Percentiles rank a stretch among this genome's conserved stretches.
Evolutionary conservation across 225 moss, liverwort and hornwort species (phyloP).

Genomic region (Polytrichum commune): DNA sequence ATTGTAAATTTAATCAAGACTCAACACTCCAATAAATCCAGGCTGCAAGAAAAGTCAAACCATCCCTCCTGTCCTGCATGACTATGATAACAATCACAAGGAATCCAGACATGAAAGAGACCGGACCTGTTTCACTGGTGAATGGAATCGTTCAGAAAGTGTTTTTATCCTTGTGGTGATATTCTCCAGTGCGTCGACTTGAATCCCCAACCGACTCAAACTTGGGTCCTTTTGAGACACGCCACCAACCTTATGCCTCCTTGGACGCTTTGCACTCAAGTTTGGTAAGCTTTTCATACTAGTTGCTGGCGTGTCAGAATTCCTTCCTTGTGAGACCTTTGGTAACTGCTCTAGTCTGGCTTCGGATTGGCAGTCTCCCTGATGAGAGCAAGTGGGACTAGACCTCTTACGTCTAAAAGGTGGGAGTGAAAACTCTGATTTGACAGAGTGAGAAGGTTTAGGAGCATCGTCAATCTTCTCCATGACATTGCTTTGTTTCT

Average conservation of each 20-base stretch:
- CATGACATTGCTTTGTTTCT: constrained; percentile 21
- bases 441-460: constrained; percentile 16
- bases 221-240: constrained; percentile 25
- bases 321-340: constrained; percentile 15
- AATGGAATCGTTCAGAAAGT: constrained; percentile 32
- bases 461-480: constrained; percentile 29
- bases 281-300: constrained; percentile 26
- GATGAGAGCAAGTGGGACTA: constrained; percentile 12
- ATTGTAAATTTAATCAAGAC: too few species aligned
- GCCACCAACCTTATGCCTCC: constrained; percentile 27
- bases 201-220: constrained; percentile 20
- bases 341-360: constrained; percentile 10
- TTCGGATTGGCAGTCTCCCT: constrained; percentile 21
- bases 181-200: constrained; percentile 33
- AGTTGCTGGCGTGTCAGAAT: constrained; percentile 21
- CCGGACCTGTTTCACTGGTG: constrained; percentile 36
- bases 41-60: too few species aligned
- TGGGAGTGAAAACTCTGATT: constrained; percentile 42
- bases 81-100: too few species aligned
- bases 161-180: constrained; percentile 30
- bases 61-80: too few species aligned
- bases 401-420: constrained; percentile 14
- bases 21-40: too few species aligned
- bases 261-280: constrained; percentile 13
- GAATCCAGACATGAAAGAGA: neutral